Evolutionary conservation across 75 land plant species (phyloP).

Genomic region (Picea glauca): DNA sequence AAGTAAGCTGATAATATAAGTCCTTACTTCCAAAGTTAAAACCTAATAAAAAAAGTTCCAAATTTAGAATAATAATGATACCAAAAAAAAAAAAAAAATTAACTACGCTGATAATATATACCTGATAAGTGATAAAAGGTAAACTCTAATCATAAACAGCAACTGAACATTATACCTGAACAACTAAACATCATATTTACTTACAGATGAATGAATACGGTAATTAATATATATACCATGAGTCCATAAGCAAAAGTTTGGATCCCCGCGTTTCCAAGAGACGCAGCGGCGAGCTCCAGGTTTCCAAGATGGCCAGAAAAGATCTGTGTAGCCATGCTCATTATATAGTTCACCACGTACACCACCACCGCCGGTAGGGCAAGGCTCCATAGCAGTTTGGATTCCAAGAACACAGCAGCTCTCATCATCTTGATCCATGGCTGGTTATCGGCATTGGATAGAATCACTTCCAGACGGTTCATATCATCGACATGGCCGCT

Average conservation of each 20-base stretch:
- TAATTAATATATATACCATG: too few relatives aligned
- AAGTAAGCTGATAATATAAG: too few relatives aligned
- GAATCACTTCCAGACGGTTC: not conserved
- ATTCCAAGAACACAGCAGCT: not conserved
- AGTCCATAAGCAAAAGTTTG: conserved; percentile 42
- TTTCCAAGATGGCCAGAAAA: conserved; percentile 77
- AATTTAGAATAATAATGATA: too few relatives aligned
- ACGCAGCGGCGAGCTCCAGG: conserved; percentile 70
- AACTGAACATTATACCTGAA: too few relatives aligned
- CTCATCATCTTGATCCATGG: not conserved
- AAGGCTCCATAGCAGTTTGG: conserved; percentile 26
- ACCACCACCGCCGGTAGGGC: conserved; percentile 66
- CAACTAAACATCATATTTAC: too few relatives aligned
- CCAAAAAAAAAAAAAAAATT: too few relatives aligned
- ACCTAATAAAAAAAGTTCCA: too few relatives aligned
- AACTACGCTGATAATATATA: too few relatives aligned
- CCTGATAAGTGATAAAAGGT: too few relatives aligned
- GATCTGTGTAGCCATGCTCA: conserved; percentile 57
- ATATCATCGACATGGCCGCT: not conserved
- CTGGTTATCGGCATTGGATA: not conserved
- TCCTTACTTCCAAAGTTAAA: too few relatives aligned
- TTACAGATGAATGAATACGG: too few relatives aligned
- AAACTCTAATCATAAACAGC: too few relatives aligned
- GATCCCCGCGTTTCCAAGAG: conserved; percentile 64
- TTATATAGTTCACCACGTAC: conserved; percentile 58